Conservation (phyloP, 805 yeast genomes). For the Candida sonorensis region DNA sequence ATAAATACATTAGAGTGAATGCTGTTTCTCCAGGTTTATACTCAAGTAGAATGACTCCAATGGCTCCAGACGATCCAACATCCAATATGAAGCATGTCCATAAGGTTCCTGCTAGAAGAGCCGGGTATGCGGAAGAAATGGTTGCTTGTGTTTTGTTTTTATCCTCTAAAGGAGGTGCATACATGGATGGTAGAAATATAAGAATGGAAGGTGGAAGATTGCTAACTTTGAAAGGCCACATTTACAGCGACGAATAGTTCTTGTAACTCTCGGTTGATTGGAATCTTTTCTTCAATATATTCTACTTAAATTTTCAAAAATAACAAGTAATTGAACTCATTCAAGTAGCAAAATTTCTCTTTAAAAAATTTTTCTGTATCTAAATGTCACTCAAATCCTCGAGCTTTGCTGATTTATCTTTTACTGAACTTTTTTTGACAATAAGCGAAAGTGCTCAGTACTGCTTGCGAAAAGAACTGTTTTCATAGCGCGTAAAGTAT, state of each 20-base stretch:
- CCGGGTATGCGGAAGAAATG: constrained; percentile 16
- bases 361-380: no score
- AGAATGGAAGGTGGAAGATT: constrained; percentile 20
- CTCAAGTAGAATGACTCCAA: constrained; percentile 19
- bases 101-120: constrained; percentile 17
- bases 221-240: constrained; percentile 17
- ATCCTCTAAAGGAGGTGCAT: constrained; percentile 20
- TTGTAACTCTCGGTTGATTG: no score
- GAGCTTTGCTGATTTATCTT: no score
- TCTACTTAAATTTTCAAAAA: no score
- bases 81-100: constrained; percentile 15
- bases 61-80: constrained; percentile 13
- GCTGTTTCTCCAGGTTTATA: constrained; percentile 20
- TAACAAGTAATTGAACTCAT: no score
- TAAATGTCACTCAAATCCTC: no score
- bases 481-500: no score
- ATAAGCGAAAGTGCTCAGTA: no score
- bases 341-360: no score
- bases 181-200: constrained; percentile 17
- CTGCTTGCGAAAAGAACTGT: no score
- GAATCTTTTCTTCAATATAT: no score
- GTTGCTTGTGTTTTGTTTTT: constrained; percentile 14
- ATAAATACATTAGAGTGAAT: constrained; percentile 18
- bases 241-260: constrained; percentile 17
- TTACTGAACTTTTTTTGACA: no score